Percentiles rank a stretch among this genome's conserved stretches.
Evolutionary conservation across 2,329 filamentous ascomycete species (phyloP).

Genomic region (Chaetomium globosum): DNA sequence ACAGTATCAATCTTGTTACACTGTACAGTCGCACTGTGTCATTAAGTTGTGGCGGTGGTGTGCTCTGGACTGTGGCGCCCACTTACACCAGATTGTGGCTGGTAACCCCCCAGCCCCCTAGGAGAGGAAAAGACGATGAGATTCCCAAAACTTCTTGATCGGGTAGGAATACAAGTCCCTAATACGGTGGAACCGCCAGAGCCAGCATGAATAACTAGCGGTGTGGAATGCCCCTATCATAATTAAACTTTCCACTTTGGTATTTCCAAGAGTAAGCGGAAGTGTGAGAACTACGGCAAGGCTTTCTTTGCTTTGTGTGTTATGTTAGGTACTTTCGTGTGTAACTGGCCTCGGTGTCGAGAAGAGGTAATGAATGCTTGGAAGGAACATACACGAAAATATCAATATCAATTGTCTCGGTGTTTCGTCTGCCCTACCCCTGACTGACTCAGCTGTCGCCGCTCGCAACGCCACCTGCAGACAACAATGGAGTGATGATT

Average conservation of each 20-base stretch:
- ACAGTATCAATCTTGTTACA: neutral
- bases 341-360: neutral
- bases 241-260: neutral
- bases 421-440: neutral
- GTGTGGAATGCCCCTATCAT: neutral
- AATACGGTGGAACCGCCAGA: no score
- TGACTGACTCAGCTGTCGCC: conserved; percentile 3
- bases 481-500: conserved; percentile 8
- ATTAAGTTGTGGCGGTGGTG: conserved; percentile 3
- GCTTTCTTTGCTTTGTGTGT: neutral
- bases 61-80: neutral
- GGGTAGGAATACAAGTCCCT: no score
- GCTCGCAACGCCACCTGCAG: conserved; percentile 9
- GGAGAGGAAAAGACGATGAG: neutral
- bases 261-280: neutral
- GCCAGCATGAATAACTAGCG: no score
- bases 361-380: neutral
- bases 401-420: neutral
- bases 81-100: neutral
- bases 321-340: no score
- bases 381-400: neutral
- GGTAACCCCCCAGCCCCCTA: neutral
- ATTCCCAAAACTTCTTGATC: neutral
- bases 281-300: neutral
- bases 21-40: neutral